Base-by-base conservation (phyloP, 2,329 filamentous ascomycete species). In the Fusarium haematococcum region DNA sequence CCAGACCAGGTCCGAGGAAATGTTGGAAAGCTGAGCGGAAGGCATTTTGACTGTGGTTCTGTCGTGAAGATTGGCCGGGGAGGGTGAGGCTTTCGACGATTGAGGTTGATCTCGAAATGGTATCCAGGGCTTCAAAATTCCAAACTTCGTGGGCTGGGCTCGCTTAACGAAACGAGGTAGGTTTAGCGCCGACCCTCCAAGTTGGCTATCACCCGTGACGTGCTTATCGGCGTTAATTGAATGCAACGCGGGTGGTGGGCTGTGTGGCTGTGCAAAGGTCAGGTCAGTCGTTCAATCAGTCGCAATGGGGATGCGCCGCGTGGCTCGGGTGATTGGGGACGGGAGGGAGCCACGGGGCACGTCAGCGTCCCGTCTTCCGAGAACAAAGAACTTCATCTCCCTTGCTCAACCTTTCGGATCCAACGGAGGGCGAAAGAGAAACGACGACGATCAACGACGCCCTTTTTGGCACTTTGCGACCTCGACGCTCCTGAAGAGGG, bases 1-100 rank as follows among this genome's bases (percentile, higher is more conserved):
- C 96, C 96, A 98, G 90, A 98, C 88, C 81, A 98, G 90, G 88
- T 98, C 95, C 84, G 92, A 87, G 85, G 95, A 97, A 84, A 97
- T 89, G 89, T 95, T 94, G 81, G 91, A 85, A 80, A 90, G 88
- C 69, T 81, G 85, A 86, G 80, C 88, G 81, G 84, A 83, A 79
- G 86, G 84, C 88, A 91, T 90, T 86, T 85, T 91, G 89, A 74
- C 61, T 75, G 75, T 66, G 68, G 67, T 68, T 81, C 82, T 76
- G 72, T 69, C 69, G 80, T 83, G 75, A 58, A 66, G 69, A 68
- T 71, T 76, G 71, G 75, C 71, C 73, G 67, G 73, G 72, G 72
- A 73, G 69, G 70, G 54, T 74, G 69, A 70, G 67, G 69, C 72
- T 75, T 69, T 74, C 65, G 74, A 67, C 85, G 23, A 80, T 81